Percentiles rank a stretch among this genome's conserved stretches.
phyloP scores from a whole-genome alignment of 352 stramenopile genomes.

The Globisporangium perplexum region DNA sequence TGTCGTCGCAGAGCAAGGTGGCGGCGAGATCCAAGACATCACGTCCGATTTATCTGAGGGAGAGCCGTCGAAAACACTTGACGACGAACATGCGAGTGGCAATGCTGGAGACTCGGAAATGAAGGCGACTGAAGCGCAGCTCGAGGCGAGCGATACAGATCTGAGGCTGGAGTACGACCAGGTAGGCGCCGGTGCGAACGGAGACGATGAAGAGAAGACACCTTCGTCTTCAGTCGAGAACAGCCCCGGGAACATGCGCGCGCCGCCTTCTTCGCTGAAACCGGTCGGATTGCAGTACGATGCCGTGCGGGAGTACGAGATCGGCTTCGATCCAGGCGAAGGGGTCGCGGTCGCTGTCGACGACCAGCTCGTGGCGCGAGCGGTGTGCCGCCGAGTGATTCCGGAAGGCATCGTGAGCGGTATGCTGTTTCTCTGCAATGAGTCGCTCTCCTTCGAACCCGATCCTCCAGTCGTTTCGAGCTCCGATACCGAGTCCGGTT shows the following conservation, averaged over 20 bases:
- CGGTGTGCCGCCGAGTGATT: conserved; percentile 64
- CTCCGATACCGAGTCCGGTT: not conserved
- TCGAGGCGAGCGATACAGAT: not conserved
- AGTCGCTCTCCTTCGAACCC: conserved; percentile 67
- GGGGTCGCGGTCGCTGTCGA: conserved; percentile 44
- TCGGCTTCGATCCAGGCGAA: conserved; percentile 61
- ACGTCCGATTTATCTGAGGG: conserved; percentile 36
- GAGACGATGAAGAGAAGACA: conserved; percentile 7
- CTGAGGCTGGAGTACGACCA: conserved; percentile 9
- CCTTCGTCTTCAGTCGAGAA: conserved; percentile 5
- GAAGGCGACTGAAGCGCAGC: not conserved
- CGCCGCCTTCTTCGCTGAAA: conserved; percentile 1
- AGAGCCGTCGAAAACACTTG: conserved; percentile 7
- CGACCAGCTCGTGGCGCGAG: conserved; percentile 61
- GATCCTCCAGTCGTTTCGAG: conserved; percentile 11
- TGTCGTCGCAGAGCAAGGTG: conserved; percentile 62
- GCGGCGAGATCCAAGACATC: conserved; percentile 77
- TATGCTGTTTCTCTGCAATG: conserved; percentile 53
- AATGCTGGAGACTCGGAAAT: conserved; percentile 6
- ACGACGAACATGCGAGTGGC: conserved; percentile 13
- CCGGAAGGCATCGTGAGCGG: conserved; percentile 68
- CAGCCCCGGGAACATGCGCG: conserved; percentile 1
- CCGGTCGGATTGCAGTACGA: conserved; percentile 18
- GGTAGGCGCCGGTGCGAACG: conserved; percentile 2
- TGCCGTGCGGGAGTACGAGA: conserved; percentile 31